Evolutionary conservation across 495 filamentous ascomycete genomes (phyloP).

Genomic region (Lasiosphaeria ovina): DNA sequence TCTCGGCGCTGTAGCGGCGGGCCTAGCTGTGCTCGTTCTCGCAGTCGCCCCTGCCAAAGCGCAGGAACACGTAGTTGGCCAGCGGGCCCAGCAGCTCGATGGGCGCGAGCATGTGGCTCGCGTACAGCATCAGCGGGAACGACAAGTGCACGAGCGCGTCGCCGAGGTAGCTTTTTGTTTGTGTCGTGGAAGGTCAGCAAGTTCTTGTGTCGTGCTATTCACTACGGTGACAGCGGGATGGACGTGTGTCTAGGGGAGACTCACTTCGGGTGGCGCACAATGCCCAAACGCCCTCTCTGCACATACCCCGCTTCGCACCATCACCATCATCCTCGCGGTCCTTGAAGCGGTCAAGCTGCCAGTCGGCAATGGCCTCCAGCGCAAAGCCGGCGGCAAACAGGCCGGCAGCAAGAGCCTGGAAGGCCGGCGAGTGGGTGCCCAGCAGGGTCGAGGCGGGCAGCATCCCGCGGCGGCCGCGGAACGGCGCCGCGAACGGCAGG

Average conservation of each 20-base stretch:
- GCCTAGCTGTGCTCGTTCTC: conserved; percentile 52
- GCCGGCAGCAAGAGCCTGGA: conserved; percentile 47
- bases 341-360: conserved; percentile 47
- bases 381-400: conserved; percentile 54
- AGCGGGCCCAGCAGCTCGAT: conserved; percentile 53
- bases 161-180: conserved; percentile 51
- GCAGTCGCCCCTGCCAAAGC: conserved; percentile 53
- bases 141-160: conserved; percentile 55
- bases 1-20: conserved; percentile 44
- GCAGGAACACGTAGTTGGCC: conserved; percentile 58
- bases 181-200: neutral
- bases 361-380: conserved; percentile 55
- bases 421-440: conserved; percentile 24
- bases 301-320: conserved; percentile 25
- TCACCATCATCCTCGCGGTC: conserved; percentile 24
- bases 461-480: conserved; percentile 32
- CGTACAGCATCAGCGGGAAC: conserved; percentile 49
- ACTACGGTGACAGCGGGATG: neutral
- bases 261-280: conserved; percentile 62
- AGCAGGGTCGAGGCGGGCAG: neutral
- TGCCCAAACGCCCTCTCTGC: conserved; percentile 56
- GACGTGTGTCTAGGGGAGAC: conserved; percentile 16
- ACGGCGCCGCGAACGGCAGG: conserved; percentile 55
- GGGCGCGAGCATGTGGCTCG: conserved; percentile 51
- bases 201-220: conserved; percentile 45